These are phyloP conservation scores for Salvia miltiorrhiza DNA, from an alignment of 257 asterid genomes.

Conservation along the genomic window DNA sequence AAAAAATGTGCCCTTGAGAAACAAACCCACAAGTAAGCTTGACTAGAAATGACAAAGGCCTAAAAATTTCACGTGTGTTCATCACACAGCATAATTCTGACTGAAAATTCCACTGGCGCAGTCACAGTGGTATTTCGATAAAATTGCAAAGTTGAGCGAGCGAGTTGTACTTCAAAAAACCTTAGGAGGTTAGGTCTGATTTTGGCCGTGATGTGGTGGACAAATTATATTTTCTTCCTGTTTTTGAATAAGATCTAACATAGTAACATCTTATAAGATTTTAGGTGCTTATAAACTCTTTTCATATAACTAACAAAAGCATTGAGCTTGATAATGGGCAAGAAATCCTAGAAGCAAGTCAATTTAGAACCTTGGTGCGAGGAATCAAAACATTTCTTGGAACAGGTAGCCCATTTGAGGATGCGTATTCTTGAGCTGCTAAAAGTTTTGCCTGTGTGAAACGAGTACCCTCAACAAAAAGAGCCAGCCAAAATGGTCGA, in stretches of 20 bases:
- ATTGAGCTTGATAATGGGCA: constrained; percentile 4
- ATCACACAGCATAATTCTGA: background rate
- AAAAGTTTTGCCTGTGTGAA: constrained; percentile 91
- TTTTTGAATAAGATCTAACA: background rate
- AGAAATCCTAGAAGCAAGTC: constrained; percentile 15
- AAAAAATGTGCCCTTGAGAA: background rate
- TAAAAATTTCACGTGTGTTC: background rate
- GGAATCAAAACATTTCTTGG: constrained; percentile 94
- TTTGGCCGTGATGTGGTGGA: background rate
- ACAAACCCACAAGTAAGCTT: constrained; percentile 9
- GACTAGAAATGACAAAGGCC: background rate
- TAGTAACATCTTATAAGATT: background rate
- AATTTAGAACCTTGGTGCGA: constrained; percentile 76
- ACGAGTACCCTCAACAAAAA: constrained; percentile 96
- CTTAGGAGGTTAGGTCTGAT: background rate
- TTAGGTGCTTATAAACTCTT: background rate
- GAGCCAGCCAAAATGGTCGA: constrained; percentile 87
- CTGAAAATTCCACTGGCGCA: background rate
- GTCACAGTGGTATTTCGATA: background rate
- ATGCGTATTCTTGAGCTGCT: constrained; percentile 96
- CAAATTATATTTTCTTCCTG: background rate
- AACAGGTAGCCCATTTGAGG: constrained; percentile 69
- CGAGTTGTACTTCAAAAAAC: background rate
- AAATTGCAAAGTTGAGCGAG: background rate
- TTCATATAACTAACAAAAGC: background rate